Conservation (phyloP, 1,284 basidiomycete genomes). For the Cutaneotrichosporon sp. region DNA sequence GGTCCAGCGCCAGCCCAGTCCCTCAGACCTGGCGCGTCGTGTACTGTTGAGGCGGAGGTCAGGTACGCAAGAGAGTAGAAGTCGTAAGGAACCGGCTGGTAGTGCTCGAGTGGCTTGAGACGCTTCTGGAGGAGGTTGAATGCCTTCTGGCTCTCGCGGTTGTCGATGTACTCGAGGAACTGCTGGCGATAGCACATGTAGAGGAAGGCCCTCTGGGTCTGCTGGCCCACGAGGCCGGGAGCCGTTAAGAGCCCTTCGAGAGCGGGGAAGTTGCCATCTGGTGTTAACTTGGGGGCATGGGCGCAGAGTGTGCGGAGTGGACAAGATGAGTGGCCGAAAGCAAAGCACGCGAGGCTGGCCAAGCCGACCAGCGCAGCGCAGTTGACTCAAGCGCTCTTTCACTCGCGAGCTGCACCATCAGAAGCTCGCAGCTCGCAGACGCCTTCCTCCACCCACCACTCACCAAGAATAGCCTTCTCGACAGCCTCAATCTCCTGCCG, state of each 20-base stretch:
- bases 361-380: background rate
- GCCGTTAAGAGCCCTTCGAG: slow-evolving; percentile 51
- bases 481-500: slow-evolving; percentile 49
- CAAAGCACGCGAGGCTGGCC: no score
- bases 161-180: slow-evolving; percentile 56
- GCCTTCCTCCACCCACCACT: background rate
- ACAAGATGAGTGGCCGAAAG: background rate
- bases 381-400: background rate
- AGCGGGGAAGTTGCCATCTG: slow-evolving; percentile 56
- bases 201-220: slow-evolving; percentile 56
- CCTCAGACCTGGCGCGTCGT: slow-evolving; percentile 55
- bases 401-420: background rate
- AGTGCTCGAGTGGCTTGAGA: slow-evolving; percentile 57
- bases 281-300: background rate
- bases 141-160: slow-evolving; percentile 54
- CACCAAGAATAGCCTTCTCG: slow-evolving; percentile 52
- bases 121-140: slow-evolving; percentile 58
- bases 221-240: slow-evolving; percentile 51
- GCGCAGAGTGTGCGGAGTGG: background rate
- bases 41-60: slow-evolving; percentile 54
- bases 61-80: slow-evolving; percentile 57
- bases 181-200: slow-evolving; percentile 52
- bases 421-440: background rate
- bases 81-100: slow-evolving; percentile 56
- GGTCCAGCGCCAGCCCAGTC: slow-evolving; percentile 55